phyloP scores from a whole-genome alignment of 2,329 filamentous ascomycete species.

The Cytospora mali region DNA sequence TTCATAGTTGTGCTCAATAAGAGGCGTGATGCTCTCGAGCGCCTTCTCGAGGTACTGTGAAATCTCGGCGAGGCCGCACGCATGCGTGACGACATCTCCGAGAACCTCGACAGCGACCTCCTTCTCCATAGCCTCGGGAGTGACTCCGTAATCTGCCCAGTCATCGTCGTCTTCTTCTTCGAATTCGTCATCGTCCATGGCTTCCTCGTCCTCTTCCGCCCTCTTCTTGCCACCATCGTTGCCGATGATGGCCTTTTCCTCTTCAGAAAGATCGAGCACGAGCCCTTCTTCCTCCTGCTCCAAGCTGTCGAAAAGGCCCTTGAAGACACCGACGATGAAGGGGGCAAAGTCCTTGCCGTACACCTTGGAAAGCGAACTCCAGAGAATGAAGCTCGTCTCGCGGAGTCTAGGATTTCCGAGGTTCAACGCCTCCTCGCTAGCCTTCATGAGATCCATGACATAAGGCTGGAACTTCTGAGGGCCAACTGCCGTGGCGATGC shows the following conservation, averaged over 20 bases:
- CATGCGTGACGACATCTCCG: conserved; percentile 88
- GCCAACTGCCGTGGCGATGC: conserved; percentile 88
- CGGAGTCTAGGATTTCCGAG: conserved; percentile 88
- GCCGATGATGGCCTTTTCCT: conserved; percentile 73
- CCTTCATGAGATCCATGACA: conserved; percentile 85
- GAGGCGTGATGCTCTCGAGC: conserved; percentile 76
- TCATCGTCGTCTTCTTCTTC: conserved; percentile 72
- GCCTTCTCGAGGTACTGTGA: conserved; percentile 88
- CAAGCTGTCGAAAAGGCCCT: conserved; percentile 80
- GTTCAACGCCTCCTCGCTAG: conserved; percentile 86
- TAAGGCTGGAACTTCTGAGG: conserved; percentile 86
- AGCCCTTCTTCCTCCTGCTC: conserved; percentile 88
- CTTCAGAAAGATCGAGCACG: conserved; percentile 74
- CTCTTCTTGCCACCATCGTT: conserved; percentile 72
- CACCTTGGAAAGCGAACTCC: conserved; percentile 92
- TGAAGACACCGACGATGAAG: conserved; percentile 77
- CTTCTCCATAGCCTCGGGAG: conserved; percentile 90
- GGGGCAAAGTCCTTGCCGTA: conserved; percentile 83
- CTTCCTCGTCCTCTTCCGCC: conserved; percentile 58
- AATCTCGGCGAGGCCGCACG: conserved; percentile 71
- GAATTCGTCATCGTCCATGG: conserved; percentile 56
- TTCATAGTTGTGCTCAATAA: conserved; percentile 88
- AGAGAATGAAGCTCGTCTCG: conserved; percentile 96
- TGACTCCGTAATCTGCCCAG: conserved; percentile 85
- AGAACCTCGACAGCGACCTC: conserved; percentile 96